phyloP scores from a whole-genome alignment of 2,329 filamentous ascomycete species.

The Penicillium oxalicum region DNA sequence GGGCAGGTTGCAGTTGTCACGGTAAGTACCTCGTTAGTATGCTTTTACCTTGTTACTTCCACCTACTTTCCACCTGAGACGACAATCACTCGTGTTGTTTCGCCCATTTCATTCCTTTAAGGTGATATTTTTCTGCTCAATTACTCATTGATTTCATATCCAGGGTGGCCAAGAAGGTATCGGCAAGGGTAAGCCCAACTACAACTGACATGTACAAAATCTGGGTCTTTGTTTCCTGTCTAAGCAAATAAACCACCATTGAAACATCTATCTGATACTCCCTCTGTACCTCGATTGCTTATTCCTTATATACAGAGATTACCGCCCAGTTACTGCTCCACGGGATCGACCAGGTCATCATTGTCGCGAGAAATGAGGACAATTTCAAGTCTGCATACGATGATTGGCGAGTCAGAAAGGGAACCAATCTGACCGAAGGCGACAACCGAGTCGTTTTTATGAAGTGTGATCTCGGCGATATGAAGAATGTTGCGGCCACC shows the following conservation, averaged over 20 bases:
- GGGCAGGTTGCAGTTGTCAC: constrained; percentile 29
- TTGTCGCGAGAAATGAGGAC: constrained; percentile 23
- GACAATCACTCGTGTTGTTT: too few species aligned
- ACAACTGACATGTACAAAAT: too few species aligned
- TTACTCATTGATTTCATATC: too few species aligned
- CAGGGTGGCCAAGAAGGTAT: constrained; percentile 28
- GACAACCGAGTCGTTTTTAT: constrained; percentile 21
- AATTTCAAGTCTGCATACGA: constrained; percentile 20
- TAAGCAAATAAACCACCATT: too few species aligned
- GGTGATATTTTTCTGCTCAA: too few species aligned
- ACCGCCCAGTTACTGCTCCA: constrained; percentile 28
- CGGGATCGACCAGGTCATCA: constrained; percentile 23
- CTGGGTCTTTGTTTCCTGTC: too few species aligned
- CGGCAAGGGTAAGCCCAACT: constrained; percentile 17
- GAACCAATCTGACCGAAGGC: constrained; percentile 15
- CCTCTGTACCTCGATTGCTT: too few species aligned
- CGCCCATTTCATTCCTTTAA: too few species aligned
- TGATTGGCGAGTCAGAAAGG: constrained; percentile 18
- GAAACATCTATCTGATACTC: not conserved
- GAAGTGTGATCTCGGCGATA: constrained; percentile 28
- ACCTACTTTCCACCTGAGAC: not conserved
- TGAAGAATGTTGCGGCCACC: constrained; percentile 18
- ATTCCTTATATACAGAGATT: constrained; percentile 17
- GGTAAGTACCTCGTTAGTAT: constrained; percentile 4
- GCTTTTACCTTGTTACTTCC: not conserved